Evolutionary conservation across 208 protist species (phyloP).

Genomic region (Wallacemonas rigidus): DNA sequence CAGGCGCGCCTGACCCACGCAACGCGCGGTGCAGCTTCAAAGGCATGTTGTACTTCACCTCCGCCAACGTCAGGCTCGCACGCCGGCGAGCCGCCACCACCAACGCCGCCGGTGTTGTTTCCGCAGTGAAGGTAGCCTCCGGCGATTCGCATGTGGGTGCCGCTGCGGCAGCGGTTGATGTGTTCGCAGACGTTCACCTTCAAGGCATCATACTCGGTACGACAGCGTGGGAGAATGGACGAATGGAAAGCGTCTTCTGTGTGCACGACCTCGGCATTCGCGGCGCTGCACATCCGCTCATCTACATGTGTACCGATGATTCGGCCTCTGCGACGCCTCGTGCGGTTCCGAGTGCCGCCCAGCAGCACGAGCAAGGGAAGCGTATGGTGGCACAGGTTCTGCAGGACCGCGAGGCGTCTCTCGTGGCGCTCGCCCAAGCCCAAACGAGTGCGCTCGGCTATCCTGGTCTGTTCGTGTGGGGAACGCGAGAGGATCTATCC

Average conservation of each 20-base stretch:
- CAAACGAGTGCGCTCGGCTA: not conserved
- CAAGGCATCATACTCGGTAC: constrained; percentile 7
- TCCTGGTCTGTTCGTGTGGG: constrained; percentile 7
- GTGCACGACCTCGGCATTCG: constrained; percentile 14
- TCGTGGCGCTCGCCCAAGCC: constrained; percentile 4
- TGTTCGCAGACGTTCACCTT: constrained; percentile 5
- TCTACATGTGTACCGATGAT: constrained; percentile 9
- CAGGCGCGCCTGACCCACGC: not conserved
- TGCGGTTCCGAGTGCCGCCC: not conserved
- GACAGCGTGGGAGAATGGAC: constrained; percentile 1
- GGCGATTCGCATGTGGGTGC: too few species aligned
- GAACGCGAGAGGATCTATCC: not conserved
- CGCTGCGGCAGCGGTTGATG: not conserved
- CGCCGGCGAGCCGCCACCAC: not conserved
- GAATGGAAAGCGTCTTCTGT: constrained; percentile 6
- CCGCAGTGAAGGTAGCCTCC: not conserved
- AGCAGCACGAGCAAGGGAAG: constrained; percentile 9
- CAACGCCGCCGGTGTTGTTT: not conserved
- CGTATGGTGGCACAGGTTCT: not conserved
- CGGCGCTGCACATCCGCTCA: not conserved
- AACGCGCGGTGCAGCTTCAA: not conserved
- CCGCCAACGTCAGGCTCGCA: not conserved
- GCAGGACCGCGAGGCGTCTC: constrained; percentile 3
- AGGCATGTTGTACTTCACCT: constrained; percentile 7
- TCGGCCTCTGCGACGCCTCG: not conserved